Percentiles rank a stretch among this genome's conserved stretches.
phyloP scores from a whole-genome alignment of 108 stramenopile species.

The Stephanodiscus minutulus region DNA sequence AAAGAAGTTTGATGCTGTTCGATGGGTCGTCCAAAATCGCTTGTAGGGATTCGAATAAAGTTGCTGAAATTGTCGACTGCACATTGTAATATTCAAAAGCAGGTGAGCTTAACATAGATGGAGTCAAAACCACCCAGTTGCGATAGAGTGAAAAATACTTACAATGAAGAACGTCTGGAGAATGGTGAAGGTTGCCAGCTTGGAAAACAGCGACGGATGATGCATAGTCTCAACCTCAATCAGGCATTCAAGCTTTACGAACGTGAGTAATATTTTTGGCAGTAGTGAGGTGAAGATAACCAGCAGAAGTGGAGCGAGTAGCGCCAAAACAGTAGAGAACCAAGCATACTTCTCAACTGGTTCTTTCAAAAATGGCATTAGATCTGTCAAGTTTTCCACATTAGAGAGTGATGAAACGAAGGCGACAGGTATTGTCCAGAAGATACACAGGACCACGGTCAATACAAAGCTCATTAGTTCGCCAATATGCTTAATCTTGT shows the following conservation, averaged over 20 bases:
- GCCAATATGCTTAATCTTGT: slow-evolving; percentile 53
- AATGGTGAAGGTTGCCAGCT: slow-evolving; percentile 65
- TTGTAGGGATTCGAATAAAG: slow-evolving; percentile 43
- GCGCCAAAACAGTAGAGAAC: slow-evolving; percentile 50
- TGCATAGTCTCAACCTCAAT: slow-evolving; percentile 54
- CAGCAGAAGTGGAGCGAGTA: slow-evolving; percentile 60
- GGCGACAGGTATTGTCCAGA: slow-evolving; percentile 70
- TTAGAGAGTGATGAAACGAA: slow-evolving; percentile 62
- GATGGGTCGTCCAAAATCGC: slow-evolving; percentile 38
- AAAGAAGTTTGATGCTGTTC: slow-evolving; percentile 48
- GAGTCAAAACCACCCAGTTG: neutral
- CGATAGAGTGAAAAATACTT: neutral
- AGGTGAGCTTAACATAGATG: slow-evolving; percentile 1
- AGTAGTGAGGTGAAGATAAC: slow-evolving; percentile 47
- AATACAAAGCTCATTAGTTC: slow-evolving; percentile 48
- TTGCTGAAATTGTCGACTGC: slow-evolving; percentile 55
- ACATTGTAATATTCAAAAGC: neutral
- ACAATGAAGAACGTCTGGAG: slow-evolving; percentile 77
- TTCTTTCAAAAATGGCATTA: slow-evolving; percentile 42
- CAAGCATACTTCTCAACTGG: slow-evolving; percentile 42
- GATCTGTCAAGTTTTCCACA: slow-evolving; percentile 44
- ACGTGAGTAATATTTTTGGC: slow-evolving; percentile 33
- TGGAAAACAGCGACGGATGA: slow-evolving; percentile 60
- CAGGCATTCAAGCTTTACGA: slow-evolving; percentile 57
- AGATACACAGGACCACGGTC: slow-evolving; percentile 54